phyloP scores from a whole-genome alignment of 805 yeast genomes.

The Yamadazyma laniorum region DNA sequence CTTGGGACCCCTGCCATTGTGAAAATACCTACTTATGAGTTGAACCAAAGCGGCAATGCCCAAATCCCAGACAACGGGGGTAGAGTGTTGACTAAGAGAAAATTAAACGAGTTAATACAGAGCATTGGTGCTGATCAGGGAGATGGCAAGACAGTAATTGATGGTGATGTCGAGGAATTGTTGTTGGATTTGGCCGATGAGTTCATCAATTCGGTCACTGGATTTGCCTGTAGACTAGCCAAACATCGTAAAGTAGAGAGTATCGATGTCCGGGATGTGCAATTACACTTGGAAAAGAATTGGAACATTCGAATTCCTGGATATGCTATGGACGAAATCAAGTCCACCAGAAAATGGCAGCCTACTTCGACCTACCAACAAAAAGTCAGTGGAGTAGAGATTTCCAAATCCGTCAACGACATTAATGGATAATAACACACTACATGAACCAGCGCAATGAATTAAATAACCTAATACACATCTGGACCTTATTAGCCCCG shows the following conservation, averaged over 20 bases:
- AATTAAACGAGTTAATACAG: slow-evolving; percentile 81
- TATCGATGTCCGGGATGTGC: slow-evolving; percentile 85
- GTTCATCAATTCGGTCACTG: slow-evolving; percentile 84
- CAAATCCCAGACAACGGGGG: slow-evolving; percentile 58
- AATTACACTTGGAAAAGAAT: slow-evolving; percentile 70
- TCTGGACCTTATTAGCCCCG: too few relatives aligned
- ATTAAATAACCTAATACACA: too few relatives aligned
- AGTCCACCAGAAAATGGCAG: slow-evolving; percentile 70
- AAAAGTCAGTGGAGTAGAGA: slow-evolving; percentile 66
- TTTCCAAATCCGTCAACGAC: slow-evolving; percentile 59
- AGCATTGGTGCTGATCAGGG: slow-evolving; percentile 84
- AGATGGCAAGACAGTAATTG: slow-evolving; percentile 85
- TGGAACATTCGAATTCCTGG: slow-evolving; percentile 97
- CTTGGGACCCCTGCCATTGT: slow-evolving; percentile 73
- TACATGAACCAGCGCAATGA: too few relatives aligned
- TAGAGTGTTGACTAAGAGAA: slow-evolving; percentile 83
- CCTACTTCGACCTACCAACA: slow-evolving; percentile 63
- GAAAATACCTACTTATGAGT: slow-evolving; percentile 78
- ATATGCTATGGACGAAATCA: slow-evolving; percentile 83
- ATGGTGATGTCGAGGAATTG: slow-evolving; percentile 93
- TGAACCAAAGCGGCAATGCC: slow-evolving; percentile 34
- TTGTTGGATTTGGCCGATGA: slow-evolving; percentile 93
- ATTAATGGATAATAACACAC: slow-evolving; percentile 20
- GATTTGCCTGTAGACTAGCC: slow-evolving; percentile 92
- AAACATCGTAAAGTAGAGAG: slow-evolving; percentile 89